phyloP scores from a whole-genome alignment of 345 rosid species.

The Capsella bursapastoris region DNA sequence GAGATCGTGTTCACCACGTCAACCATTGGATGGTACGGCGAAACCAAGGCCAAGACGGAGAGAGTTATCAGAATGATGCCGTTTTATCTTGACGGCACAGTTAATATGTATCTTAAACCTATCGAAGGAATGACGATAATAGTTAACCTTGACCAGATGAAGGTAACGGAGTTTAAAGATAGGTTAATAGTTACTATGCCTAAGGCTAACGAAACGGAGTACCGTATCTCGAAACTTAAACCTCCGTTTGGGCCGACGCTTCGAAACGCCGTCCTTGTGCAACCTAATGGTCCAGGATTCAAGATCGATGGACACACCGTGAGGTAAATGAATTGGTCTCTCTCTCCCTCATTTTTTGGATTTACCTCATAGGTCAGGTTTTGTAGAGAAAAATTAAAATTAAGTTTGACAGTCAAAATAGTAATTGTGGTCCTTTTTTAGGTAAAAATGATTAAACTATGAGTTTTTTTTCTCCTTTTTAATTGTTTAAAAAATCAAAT shows the following conservation, averaged over 20 bases:
- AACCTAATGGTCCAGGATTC: slow-evolving; percentile 66
- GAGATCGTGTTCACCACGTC: slow-evolving; percentile 66
- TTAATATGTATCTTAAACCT: slow-evolving; percentile 65
- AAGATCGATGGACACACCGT: slow-evolving; percentile 54
- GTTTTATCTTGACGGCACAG: slow-evolving; percentile 56
- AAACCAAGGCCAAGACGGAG: slow-evolving; percentile 38
- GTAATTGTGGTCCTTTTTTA: too few relatives aligned
- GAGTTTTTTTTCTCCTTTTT: neutral
- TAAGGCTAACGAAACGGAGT: slow-evolving; percentile 73
- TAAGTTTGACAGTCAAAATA: too few relatives aligned
- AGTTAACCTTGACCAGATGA: slow-evolving; percentile 62
- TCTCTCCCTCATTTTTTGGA: neutral
- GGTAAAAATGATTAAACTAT: neutral
- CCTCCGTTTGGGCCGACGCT: slow-evolving; percentile 42
- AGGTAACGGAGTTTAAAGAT: slow-evolving; percentile 54
- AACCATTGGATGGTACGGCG: slow-evolving; percentile 79
- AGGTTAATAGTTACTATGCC: slow-evolving; percentile 57
- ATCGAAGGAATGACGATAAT: slow-evolving; percentile 61
- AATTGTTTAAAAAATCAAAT: neutral
- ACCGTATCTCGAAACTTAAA: slow-evolving; percentile 40
- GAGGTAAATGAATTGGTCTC: neutral
- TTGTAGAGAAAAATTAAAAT: neutral
- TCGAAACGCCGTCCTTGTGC: slow-evolving; percentile 54
- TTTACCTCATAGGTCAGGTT: neutral
- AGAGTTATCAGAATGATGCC: slow-evolving; percentile 52